phyloP scores from a whole-genome alignment of 225 moss, liverwort and hornwort genomes.

The Antitrichia curtipendula region DNA sequence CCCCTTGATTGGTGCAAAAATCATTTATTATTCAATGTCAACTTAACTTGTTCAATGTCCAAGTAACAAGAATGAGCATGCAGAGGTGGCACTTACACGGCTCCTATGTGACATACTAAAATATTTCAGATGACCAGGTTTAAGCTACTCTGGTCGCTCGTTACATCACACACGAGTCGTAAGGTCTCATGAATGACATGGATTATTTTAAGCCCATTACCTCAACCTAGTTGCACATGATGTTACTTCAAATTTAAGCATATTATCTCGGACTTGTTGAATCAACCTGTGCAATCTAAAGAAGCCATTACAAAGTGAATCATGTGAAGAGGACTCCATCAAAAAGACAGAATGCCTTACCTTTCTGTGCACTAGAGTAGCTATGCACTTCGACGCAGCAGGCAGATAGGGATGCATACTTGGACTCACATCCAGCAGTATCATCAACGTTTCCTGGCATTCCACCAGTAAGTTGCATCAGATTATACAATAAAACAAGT shows the following conservation, averaged over 20 bases:
- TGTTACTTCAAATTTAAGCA: background rate
- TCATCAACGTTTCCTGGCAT: conserved; percentile 64
- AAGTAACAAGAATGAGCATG: background rate
- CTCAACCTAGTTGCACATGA: background rate
- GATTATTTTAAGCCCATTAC: background rate
- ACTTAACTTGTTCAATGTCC: background rate
- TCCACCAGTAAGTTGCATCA: background rate
- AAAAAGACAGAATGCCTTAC: conserved; percentile 1
- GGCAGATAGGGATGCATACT: conserved; percentile 77
- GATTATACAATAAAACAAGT: background rate
- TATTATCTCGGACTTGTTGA: background rate
- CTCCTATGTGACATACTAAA: background rate
- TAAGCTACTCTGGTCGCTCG: background rate
- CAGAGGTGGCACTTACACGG: background rate
- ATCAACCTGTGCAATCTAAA: background rate
- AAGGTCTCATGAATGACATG: background rate
- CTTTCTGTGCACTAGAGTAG: conserved; percentile 65
- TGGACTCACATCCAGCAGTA: conserved; percentile 75
- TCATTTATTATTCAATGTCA: background rate
- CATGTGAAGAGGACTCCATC: background rate
- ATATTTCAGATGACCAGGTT: background rate
- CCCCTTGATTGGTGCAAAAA: background rate
- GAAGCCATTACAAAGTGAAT: background rate
- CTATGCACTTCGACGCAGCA: conserved; percentile 46
- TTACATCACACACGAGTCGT: background rate